Base-by-base conservation (phyloP, 202 grass and related monocot genomes). In the Cymbopogon flexuosus region DNA sequence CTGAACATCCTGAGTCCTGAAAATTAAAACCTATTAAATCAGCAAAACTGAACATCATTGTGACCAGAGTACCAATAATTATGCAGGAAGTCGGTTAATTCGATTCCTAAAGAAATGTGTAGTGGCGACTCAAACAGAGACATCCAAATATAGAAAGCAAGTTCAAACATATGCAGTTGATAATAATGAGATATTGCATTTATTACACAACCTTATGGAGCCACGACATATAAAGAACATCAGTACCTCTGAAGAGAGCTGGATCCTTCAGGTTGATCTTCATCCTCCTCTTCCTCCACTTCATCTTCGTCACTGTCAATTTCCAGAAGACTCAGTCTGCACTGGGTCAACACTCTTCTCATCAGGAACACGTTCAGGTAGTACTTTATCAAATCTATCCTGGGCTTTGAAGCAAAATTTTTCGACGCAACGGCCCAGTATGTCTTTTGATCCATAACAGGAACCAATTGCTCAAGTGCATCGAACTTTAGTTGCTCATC, bases 321-420 rank as follows among this genome's bases (percentile, higher is more conserved):
- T 73, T 87, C 81, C 69, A 81, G 46, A 72, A 87, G 90, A 76
- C 75, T 82, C 63, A 80, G 36, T 75, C 90, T 87, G 83, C 96
- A 96, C 56, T 90, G 86, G 69, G 70, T 85, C 36, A 81, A 83
- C 37, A 96, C 90, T 82, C 82, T 86, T 87, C 90, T 95, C 65
- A 90, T 88, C 72, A 96, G 62, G 83, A 88, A 93, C 75, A 99
- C 96, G 78, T 99, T 99, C 77, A 96, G 84, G 83, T 91, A 99
- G 62, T 99, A 99, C 40, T 43, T 83, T 76, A 93, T 71, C 78
- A 96, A 78, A 75, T 91, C 81, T 82, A 37, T 77, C 42, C 66
- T 85, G 68, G 75, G 81, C 84, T 85, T 93, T 56, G 88, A 83
- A 59, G 40, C 68, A 84, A 98, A 89, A 84, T 88, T 52, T 73